Conservation (phyloP, 208 protist species). For the Naegleria gruberi region DNA sequence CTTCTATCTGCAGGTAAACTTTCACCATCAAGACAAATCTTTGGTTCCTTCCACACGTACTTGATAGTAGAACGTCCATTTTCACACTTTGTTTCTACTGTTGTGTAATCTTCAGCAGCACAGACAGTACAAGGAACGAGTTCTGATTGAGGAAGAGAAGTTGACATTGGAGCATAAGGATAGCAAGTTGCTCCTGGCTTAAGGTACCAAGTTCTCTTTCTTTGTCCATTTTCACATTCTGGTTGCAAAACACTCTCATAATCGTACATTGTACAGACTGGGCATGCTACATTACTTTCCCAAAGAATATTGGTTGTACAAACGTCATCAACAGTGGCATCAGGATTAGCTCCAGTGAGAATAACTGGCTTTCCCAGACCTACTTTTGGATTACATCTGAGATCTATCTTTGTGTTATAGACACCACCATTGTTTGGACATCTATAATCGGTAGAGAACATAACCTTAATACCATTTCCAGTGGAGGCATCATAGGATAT, state of each 20-base stretch:
- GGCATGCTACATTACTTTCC: neutral
- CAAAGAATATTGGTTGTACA: neutral
- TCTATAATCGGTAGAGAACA: neutral
- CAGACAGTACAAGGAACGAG: neutral
- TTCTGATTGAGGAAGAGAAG: neutral
- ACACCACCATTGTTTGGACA: neutral
- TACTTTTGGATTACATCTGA: neutral
- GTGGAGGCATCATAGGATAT: neutral
- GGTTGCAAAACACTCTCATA: neutral
- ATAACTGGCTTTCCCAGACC: neutral
- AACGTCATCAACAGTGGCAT: neutral
- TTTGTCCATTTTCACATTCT: neutral
- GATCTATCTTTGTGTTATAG: neutral
- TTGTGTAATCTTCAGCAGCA: neutral
- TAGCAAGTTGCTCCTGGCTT: neutral
- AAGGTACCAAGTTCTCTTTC: neutral
- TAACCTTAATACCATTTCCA: neutral
- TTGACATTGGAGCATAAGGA: neutral
- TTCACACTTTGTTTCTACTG: neutral
- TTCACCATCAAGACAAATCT: neutral
- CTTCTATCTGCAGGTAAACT: neutral
- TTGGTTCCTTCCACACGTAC: conserved; percentile 14
- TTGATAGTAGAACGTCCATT: neutral
- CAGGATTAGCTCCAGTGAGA: neutral
- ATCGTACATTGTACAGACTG: neutral